Evolutionary conservation across 768 basidiomycete species (phyloP).

Genomic region (Chalciporus chontae): DNA sequence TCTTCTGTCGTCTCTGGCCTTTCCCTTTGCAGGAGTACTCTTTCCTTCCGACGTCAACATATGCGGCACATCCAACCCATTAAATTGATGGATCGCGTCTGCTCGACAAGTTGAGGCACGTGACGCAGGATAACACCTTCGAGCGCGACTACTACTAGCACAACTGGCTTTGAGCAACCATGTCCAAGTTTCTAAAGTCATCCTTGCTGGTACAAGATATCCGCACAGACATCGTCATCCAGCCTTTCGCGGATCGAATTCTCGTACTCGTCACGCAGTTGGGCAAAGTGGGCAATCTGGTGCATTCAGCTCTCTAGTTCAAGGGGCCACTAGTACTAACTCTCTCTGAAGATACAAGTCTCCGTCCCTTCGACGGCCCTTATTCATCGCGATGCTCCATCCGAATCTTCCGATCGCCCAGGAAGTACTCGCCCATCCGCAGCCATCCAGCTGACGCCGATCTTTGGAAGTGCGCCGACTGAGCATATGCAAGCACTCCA

Average conservation of each 20-base stretch:
- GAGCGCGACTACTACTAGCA: no score
- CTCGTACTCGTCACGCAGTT: conserved; percentile 89
- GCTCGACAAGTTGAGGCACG: not conserved
- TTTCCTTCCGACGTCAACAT: conserved; percentile 26
- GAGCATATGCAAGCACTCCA: conserved; percentile 69
- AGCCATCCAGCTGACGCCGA: conserved; percentile 68
- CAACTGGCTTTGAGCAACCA: conserved; percentile 3
- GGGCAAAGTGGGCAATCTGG: conserved; percentile 87
- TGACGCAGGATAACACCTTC: not conserved
- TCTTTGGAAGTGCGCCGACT: conserved; percentile 74
- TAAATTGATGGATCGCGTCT: not conserved
- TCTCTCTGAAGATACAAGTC: conserved; percentile 65
- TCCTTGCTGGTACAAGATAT: conserved; percentile 51
- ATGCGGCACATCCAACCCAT: conserved; percentile 1
- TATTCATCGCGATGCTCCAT: conserved; percentile 39
- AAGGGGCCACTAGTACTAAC: conserved; percentile 8
- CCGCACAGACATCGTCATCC: conserved; percentile 72
- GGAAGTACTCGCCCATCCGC: conserved; percentile 52
- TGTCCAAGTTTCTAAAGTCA: conserved; percentile 37
- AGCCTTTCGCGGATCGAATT: conserved; percentile 74
- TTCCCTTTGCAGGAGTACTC: conserved; percentile 49
- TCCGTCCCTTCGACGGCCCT: conserved; percentile 63
- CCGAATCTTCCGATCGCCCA: conserved; percentile 33
- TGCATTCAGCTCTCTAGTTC: conserved; percentile 32
- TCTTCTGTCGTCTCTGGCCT: conserved; percentile 45